Evolutionary conservation across 2,329 filamentous ascomycete species (phyloP).

Genomic region (Calonectria naviculata): DNA sequence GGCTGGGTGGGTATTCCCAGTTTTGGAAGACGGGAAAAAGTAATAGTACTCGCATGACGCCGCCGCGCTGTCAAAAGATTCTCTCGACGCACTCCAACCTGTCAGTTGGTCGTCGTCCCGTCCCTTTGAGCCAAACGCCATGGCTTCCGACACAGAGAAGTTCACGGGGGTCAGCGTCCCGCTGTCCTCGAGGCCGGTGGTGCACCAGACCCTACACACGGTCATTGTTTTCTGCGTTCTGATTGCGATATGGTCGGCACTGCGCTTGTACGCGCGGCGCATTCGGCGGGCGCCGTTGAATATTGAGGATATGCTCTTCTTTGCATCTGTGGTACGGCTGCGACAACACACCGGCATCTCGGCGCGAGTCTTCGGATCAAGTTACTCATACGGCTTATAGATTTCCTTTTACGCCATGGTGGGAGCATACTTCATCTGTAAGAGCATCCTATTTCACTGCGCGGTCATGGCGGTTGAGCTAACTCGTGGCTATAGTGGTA

Average conservation of each 20-base stretch:
- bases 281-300: constrained; percentile 21
- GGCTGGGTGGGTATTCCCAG: background rate
- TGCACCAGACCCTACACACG: constrained; percentile 21
- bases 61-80: background rate
- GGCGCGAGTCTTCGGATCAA: background rate
- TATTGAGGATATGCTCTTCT: constrained; percentile 26
- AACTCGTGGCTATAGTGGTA: constrained; percentile 9
- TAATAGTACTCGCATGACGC: background rate
- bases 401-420: constrained; percentile 25
- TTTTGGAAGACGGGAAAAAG: background rate
- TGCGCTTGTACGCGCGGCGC: constrained; percentile 24
- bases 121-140: background rate
- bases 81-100: background rate
- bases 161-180: constrained; percentile 13
- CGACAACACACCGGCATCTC: background rate
- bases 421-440: constrained; percentile 21
- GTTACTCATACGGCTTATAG: constrained; percentile 9
- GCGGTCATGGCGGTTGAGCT: background rate
- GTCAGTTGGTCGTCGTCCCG: background rate
- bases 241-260: constrained; percentile 21
- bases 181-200: constrained; percentile 6
- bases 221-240: constrained; percentile 25
- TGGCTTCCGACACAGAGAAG: constrained; percentile 13
- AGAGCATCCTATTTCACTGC: background rate
- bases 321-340: constrained; percentile 27